Evolutionary conservation across 148 eudicot genomes (phyloP), one percentile per base, ranked within the genome.

Genomic region (Linanthus parryae): DNA sequence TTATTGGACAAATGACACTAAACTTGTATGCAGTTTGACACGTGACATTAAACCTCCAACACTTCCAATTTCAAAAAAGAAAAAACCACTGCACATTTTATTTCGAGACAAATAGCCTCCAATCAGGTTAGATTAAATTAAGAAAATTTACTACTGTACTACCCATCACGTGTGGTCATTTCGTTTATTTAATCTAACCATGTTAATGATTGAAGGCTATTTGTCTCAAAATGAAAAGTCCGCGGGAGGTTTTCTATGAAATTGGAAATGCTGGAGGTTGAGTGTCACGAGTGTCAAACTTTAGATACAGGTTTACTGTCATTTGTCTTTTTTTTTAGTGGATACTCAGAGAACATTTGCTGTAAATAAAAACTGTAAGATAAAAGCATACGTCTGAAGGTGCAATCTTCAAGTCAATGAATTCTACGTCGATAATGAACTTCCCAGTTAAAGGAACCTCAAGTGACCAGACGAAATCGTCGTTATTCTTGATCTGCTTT

Each of bases 341-440:
- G 14, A 38, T 6, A 16, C 42, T 14, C 8, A 16, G 2, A 38
- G 17, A 25, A 14, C 0, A 3, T 14, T 14, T n/a, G 10, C 2
- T 4, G 15, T 1, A 14, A 7, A 16, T 15, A 16, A 19, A 18
- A 29, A 20, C 15, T 52, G 46, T 36, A n/a, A 21, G 28, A 42
- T 15, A 22, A 18, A 37, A 64, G 29, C 73, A 7, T 78, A 88
- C 92, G 27, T 72, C 62, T 43, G 70, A 63, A 30, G 84, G 66
- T 30, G 66, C 40, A 30, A 55, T 71, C 68, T 88, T 88, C 44
- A 89, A 65, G 77, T 89, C 94, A 48, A 85, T 76, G 65, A 88
- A 88, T 63, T 88, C 97, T 44, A 88, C 75, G 43, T 88, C 97
- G 49, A 88, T 79, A 56, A 88, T 79, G 72, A 84, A 75, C 57